Percentiles rank a stretch among this genome's conserved stretches.
phyloP scores from a whole-genome alignment of 2,329 filamentous ascomycete species.

The Xylariaceae sp. region DNA sequence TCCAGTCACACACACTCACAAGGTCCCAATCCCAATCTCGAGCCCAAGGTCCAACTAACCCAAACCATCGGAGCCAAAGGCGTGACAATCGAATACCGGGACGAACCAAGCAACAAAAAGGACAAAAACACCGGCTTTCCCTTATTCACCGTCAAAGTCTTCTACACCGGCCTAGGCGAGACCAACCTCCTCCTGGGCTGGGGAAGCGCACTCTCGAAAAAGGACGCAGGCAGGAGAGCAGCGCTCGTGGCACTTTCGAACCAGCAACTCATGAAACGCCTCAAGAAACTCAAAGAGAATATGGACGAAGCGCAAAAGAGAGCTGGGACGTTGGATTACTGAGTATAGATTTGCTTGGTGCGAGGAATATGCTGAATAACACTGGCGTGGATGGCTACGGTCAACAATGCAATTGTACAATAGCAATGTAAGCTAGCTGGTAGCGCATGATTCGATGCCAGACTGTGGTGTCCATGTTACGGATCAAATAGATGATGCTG shows the following conservation, averaged over 20 bases:
- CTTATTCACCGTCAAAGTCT: slow-evolving; percentile 62
- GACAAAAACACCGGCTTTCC: slow-evolving; percentile 53
- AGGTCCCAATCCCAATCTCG: slow-evolving; percentile 24
- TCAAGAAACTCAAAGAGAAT: slow-evolving; percentile 47
- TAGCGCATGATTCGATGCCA: too few species aligned
- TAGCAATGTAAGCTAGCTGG: too few species aligned
- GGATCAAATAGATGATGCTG: too few species aligned
- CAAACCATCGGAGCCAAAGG: slow-evolving; percentile 54
- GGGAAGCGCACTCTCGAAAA: slow-evolving; percentile 64
- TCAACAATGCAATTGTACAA: too few species aligned
- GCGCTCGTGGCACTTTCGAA: slow-evolving; percentile 63
- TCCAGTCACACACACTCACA: slow-evolving; percentile 6
- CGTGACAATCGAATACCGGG: slow-evolving; percentile 60
- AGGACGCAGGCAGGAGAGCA: slow-evolving; percentile 66
- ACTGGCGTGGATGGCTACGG: too few species aligned
- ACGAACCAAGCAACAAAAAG: slow-evolving; percentile 52
- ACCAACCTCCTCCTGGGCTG: slow-evolving; percentile 58
- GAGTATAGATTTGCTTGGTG: too few species aligned
- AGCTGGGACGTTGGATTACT: too few species aligned
- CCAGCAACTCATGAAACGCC: slow-evolving; percentile 58
- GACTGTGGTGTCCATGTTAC: too few species aligned
- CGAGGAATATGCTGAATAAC: too few species aligned
- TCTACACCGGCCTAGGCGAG: slow-evolving; percentile 68
- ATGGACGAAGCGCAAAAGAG: slow-evolving; percentile 28
- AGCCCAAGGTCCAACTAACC: slow-evolving; percentile 53